Conservation (phyloP, 805 yeast genomes). For the Candida hungchunana region DNA sequence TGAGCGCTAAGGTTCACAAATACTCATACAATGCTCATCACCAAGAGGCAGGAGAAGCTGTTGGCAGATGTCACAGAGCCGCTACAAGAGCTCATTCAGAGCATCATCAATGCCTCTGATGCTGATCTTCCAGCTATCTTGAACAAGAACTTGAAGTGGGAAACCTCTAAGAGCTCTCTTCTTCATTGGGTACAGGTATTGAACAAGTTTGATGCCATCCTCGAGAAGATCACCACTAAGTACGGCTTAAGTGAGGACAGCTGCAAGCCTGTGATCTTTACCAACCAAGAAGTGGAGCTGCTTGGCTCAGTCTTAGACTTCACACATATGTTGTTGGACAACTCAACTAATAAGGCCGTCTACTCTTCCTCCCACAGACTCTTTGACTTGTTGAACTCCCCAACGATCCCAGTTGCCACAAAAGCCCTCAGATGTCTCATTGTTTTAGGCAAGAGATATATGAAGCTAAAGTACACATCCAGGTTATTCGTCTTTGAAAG, state of each 20-base stretch:
- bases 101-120: slow-evolving; percentile 34
- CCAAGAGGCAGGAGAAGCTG: slow-evolving; percentile 26
- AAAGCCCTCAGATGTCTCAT: slow-evolving; percentile 58
- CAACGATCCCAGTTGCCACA: slow-evolving; percentile 54
- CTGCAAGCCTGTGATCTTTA: slow-evolving; percentile 44
- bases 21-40: slow-evolving; percentile 20
- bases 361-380: slow-evolving; percentile 66
- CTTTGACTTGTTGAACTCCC: slow-evolving; percentile 51
- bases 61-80: slow-evolving; percentile 26
- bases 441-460: slow-evolving; percentile 56
- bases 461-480: slow-evolving; percentile 32
- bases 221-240: slow-evolving; percentile 49
- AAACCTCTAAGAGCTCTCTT: slow-evolving; percentile 62
- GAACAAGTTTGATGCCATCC: slow-evolving; percentile 67
- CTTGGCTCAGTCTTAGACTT: slow-evolving; percentile 55
- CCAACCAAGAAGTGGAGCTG: slow-evolving; percentile 40
- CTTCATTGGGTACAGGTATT: slow-evolving; percentile 74
- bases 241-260: slow-evolving; percentile 46
- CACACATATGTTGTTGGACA: slow-evolving; percentile 58
- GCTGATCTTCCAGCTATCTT: slow-evolving; percentile 39
- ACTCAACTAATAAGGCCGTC: slow-evolving; percentile 62
- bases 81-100: slow-evolving; percentile 34
- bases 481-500: slow-evolving; percentile 21
- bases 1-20: not conserved
- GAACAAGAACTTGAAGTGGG: slow-evolving; percentile 44